These are phyloP conservation scores for Chlorophyllum brunneum DNA, from an alignment of 768 basidiomycete genomes.

Conservation along the genomic window DNA sequence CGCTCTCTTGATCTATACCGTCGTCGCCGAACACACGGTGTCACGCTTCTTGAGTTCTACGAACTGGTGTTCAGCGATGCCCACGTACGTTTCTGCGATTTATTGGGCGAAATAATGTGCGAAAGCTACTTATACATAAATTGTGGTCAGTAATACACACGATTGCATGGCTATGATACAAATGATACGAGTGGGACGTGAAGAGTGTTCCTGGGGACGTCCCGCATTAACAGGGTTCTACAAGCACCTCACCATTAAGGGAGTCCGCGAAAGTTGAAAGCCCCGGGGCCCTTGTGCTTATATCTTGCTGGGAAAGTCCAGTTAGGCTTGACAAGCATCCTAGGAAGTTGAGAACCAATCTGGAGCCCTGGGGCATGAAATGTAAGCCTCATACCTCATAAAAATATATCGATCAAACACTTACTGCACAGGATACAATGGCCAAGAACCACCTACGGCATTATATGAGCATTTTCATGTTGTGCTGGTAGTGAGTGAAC, in stretches of 20 bases:
- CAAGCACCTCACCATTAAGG: conserved; percentile 7
- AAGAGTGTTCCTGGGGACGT: not conserved
- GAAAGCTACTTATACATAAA: not conserved
- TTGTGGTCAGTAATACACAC: not conserved
- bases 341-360: conserved; percentile 23
- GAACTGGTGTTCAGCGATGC: too few relatives aligned
- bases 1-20: conserved; percentile 20
- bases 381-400: not conserved
- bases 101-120: not conserved
- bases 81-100: too few relatives aligned
- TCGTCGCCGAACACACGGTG: too few relatives aligned
- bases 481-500: conserved; percentile 2
- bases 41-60: not conserved
- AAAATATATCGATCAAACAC: not conserved
- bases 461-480: not conserved
- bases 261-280: conserved; percentile 12
- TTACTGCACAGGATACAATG: conserved; percentile 24
- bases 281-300: not conserved
- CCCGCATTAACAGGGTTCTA: not conserved
- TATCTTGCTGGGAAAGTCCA: not conserved
- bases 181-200: too few relatives aligned
- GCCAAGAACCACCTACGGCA: conserved; percentile 25
- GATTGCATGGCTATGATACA: conserved; percentile 3
- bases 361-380: conserved; percentile 19
- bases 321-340: conserved; percentile 8